Evolutionary conservation across 805 yeast genomes (phyloP).

Genomic region (Barnettozyma californica): DNA sequence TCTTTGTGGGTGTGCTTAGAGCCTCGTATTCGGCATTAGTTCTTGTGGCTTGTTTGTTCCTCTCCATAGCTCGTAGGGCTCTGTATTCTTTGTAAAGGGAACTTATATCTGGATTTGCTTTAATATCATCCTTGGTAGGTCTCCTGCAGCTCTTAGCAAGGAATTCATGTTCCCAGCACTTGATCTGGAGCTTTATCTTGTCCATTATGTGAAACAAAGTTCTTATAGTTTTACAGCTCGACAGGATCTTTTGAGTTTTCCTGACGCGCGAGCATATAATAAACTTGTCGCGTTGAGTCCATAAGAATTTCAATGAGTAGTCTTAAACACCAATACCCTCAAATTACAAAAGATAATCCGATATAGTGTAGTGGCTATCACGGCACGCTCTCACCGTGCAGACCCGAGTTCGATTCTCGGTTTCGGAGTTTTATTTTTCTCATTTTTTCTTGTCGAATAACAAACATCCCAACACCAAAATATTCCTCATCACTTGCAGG

Average conservation of each 20-base stretch:
- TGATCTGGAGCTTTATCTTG: slow-evolving; percentile 38
- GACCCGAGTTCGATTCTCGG: slow-evolving; percentile 2
- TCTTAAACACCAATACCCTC: no score
- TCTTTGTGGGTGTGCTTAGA: slow-evolving; percentile 28
- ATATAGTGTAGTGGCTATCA: slow-evolving; percentile 2
- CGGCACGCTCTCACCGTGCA: slow-evolving; percentile 4
- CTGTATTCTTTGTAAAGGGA: slow-evolving; percentile 20
- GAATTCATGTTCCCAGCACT: slow-evolving; percentile 51
- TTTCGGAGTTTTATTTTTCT: not conserved
- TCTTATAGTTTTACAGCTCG: not conserved
- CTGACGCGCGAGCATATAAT: no score
- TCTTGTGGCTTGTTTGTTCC: not conserved
- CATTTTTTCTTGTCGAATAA: not conserved
- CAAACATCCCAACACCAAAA: not conserved
- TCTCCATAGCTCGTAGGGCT: not conserved
- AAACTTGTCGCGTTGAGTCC: no score
- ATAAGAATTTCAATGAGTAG: no score
- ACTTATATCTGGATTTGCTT: slow-evolving; percentile 32
- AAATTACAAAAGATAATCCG: no score
- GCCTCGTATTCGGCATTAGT: slow-evolving; percentile 23
- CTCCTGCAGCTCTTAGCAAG: slow-evolving; percentile 32
- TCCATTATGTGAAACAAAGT: slow-evolving; percentile 4
- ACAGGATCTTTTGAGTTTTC: not conserved
- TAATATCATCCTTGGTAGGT: slow-evolving; percentile 46
- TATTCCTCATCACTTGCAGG: not conserved